Base-by-base conservation (phyloP, 441 rosid genomes). In the Populus hybrid region DNA sequence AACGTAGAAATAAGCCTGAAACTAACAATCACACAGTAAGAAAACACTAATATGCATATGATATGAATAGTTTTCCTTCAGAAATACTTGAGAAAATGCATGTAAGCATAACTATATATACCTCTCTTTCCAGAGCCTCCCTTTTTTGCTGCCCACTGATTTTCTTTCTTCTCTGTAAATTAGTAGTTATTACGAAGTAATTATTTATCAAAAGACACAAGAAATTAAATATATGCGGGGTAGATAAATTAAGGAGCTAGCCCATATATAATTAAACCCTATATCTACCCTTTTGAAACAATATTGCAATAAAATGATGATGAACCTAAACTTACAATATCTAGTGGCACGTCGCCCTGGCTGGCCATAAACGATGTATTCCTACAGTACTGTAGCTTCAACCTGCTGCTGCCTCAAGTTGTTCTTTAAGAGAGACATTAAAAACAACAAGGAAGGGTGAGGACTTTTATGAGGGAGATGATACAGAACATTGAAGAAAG, bases 81-180 rank as follows among this genome's bases (percentile, higher is more conserved):
- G 34, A 1, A 26, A 67, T 12, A 26, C 30, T 0, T 12, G 36
- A 66, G 65, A 26, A 26, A 12, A 16, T 35, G n/a, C 42, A 42
- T 26, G 12, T 50, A n/a, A 30, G n/a, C 38, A 18, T 14, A 50
- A 6, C 11, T 14, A 38, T 12, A 5, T 12, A 24, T 88, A 92
- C 98, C 94, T 94, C 96, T 86, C 88, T 87, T 89, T 92, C 91
- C 53, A 92, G 92, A 73, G 85, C 91, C 80, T 89, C 96, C 81
- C 79, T 91, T 85, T 91, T 93, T 76, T 89, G 90, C 83, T 83
- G 92, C 72, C 89, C 91, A 77, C 78, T 81, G 68, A 79, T 77
- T 91, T 82, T 90, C 90, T 89, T 92, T 75, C 84, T 92, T 81
- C 87, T 89, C 97, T 94, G 70, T 23, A 67, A 82, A 35, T 18